Conservation (phyloP, 495 filamentous ascomycete species). For the Bryoglossum gracile region DNA sequence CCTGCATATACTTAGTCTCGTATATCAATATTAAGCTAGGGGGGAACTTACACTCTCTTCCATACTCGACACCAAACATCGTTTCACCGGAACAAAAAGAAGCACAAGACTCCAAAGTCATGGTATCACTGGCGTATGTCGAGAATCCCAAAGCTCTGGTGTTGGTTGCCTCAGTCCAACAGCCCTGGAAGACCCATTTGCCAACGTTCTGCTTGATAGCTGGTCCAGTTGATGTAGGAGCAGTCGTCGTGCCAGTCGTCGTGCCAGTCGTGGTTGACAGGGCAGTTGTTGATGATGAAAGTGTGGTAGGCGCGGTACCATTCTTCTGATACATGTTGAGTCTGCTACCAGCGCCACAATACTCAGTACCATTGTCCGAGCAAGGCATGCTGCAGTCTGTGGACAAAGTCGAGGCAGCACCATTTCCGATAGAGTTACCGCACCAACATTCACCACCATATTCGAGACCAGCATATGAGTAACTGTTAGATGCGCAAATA, state of each 20-base stretch:
- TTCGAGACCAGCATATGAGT: conserved; percentile 20
- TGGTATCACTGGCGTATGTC: conserved; percentile 41
- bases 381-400: conserved; percentile 27
- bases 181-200: conserved; percentile 6
- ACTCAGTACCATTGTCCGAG: conserved; percentile 25
- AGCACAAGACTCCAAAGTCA: conserved; percentile 41
- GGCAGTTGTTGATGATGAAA: no score
- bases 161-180: conserved; percentile 10
- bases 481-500: conserved; percentile 6
- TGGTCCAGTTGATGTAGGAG: conserved; percentile 32
- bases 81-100: conserved; percentile 20
- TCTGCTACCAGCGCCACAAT: conserved; percentile 18
- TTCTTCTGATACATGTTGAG: conserved; percentile 15
- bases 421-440: conserved; percentile 18
- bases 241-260: conserved; percentile 4
- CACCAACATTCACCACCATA: conserved; percentile 23
- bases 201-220: neutral
- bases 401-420: conserved; percentile 15
- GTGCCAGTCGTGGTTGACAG: conserved; percentile 18
- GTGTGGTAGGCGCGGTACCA: conserved; percentile 8
- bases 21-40: conserved; percentile 40
- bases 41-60: conserved; percentile 34
- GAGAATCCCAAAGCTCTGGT: conserved; percentile 29
- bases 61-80: conserved; percentile 24
- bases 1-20: conserved; percentile 36